Evolutionary conservation across 2,329 filamentous ascomycete genomes (phyloP).

Genomic region (Leptographium radiaticola): DNA sequence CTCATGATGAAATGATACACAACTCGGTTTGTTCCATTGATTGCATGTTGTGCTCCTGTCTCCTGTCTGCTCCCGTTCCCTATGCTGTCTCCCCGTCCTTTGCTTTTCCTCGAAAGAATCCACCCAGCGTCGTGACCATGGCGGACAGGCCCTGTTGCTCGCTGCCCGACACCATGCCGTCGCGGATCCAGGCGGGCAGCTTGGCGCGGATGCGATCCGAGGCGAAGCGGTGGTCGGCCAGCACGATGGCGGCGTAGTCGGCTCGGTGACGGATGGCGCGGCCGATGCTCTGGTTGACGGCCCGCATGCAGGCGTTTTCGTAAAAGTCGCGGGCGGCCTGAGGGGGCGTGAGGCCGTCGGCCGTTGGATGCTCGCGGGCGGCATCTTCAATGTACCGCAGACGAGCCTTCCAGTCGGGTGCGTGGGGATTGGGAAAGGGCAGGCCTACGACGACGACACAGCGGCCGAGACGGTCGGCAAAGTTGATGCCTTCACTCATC

Average conservation of each 20-base stretch:
- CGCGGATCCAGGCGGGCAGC: conserved; percentile 78
- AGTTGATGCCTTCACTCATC: conserved; percentile 96
- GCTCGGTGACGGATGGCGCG: conserved; percentile 75
- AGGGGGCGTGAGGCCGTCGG: conserved; percentile 15
- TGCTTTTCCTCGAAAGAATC: conserved; percentile 45
- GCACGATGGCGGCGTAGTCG: conserved; percentile 83
- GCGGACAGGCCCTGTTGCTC: conserved; percentile 38
- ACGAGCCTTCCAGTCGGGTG: conserved; percentile 86
- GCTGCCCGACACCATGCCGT: conserved; percentile 43
- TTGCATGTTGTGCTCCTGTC: too few relatives aligned
- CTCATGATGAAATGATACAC: too few relatives aligned
- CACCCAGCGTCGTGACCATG: conserved; percentile 43
- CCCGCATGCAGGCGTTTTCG: conserved; percentile 91
- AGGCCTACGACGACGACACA: conserved; percentile 86
- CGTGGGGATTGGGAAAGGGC: conserved; percentile 82
- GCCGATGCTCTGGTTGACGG: conserved; percentile 93
- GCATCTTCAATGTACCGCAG: conserved; percentile 64
- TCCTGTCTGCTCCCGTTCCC: too few relatives aligned
- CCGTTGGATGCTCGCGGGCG: not conserved
- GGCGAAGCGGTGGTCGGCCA: conserved; percentile 73
- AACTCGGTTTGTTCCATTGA: too few relatives aligned
- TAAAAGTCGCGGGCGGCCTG: conserved; percentile 63
- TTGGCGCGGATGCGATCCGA: conserved; percentile 61
- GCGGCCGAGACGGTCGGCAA: conserved; percentile 78
- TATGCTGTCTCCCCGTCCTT: too few relatives aligned